Evolutionary conservation across 345 rosid genomes (phyloP).

Genomic region (Fremontodendron californicum): DNA sequence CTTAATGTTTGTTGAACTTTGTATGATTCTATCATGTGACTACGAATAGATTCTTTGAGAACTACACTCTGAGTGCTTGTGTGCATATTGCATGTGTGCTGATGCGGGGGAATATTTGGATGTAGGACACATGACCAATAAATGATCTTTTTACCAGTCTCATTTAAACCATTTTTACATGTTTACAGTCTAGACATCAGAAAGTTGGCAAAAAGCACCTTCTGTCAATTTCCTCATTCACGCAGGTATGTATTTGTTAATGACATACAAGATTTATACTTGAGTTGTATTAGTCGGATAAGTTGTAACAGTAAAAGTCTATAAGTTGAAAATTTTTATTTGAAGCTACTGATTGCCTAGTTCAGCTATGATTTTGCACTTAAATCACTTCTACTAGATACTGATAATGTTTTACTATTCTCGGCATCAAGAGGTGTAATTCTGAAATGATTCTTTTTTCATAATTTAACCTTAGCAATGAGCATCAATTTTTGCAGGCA

Average conservation of each 20-base stretch:
- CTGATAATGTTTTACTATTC: neutral
- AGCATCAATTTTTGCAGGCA: slow-evolving; percentile 57
- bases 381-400: neutral
- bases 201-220: slow-evolving; percentile 92
- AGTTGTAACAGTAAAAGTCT: neutral
- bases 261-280: neutral
- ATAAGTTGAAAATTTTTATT: neutral
- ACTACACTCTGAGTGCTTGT: neutral
- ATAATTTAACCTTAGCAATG: slow-evolving; percentile 12
- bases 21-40: neutral
- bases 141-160: neutral
- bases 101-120: too few species aligned
- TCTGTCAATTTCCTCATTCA: slow-evolving; percentile 73
- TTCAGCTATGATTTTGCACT: neutral
- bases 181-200: slow-evolving; percentile 67
- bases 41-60: neutral
- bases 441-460: slow-evolving; percentile 1
- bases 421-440: neutral
- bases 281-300: neutral
- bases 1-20: neutral
- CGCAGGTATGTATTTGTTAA: slow-evolving; percentile 49
- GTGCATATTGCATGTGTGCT: neutral
- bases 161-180: neutral
- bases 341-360: neutral
- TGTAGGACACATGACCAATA: neutral